Base-by-base conservation (phyloP, 2,329 filamentous ascomycete genomes). In the Verticillium klebahnii region DNA sequence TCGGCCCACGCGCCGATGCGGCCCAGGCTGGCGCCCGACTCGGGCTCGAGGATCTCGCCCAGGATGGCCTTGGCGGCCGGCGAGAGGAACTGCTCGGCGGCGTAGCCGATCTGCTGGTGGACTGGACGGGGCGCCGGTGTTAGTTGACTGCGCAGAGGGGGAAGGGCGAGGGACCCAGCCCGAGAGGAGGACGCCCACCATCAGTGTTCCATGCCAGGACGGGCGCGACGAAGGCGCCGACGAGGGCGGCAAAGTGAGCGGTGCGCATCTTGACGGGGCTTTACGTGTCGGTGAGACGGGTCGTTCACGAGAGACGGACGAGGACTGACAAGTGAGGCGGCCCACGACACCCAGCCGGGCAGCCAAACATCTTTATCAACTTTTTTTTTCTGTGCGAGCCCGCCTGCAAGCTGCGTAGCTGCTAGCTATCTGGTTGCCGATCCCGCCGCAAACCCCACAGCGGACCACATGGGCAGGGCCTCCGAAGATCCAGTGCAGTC, bases 1-100 rank as follows among this genome's bases (percentile, higher is more conserved):
- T 66, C 64, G 2, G 64, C 64, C 64, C 64, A 66, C 11, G 65
- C 64, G 5, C 62, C 61, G 14, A 64, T 60, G 36, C 63, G 62
- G 15, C 64, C 65, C n/a, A 66, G 55, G 62, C 65, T 64, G 52
- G 61, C 65, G 52, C 64, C 60, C 55, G 55, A 56, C 32, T 65
- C 64, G 57, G 63, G 64, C 50, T 62, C 64, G 32, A 66, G 60
- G 19, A 66, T 62, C 32, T 65, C 57, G 19, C 61, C 63, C 23
- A 65, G 57, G 34, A 65, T 45, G 6, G 60, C 45, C 36, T 59
- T 59, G 15, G 64, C 62, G 31, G 64, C 61, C 23, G 58, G 58
- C 11, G 61, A 60, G 25, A 65, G 37, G 59, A 65, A 61, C 32
- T 63, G 63, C 60, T 66, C 63, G 56, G 61, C 63, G 19, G 64